Conservation (phyloP, 768 basidiomycete genomes). For the Tricholoma terreum region DNA sequence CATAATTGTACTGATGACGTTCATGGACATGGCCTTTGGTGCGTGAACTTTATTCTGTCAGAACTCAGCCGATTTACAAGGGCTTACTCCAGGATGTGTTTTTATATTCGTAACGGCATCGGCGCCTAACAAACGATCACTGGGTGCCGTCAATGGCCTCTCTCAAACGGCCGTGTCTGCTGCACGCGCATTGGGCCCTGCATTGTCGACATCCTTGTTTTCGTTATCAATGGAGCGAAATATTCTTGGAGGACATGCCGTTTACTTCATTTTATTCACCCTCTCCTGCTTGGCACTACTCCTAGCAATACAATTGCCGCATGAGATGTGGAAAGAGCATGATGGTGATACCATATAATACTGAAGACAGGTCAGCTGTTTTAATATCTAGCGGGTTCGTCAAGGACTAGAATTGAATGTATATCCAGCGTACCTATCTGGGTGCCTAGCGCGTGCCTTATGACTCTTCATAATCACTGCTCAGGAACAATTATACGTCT, state of each 20-base stretch:
- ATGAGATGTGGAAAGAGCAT: conserved; percentile 34
- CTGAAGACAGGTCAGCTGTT: not conserved
- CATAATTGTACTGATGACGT: conserved; percentile 25
- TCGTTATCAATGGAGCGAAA: conserved; percentile 49
- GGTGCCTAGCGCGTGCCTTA: too few species aligned
- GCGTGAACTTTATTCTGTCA: conserved; percentile 20
- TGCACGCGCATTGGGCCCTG: conserved; percentile 53
- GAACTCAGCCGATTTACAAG: not conserved
- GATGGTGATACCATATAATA: not conserved
- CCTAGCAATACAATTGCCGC: conserved; percentile 40
- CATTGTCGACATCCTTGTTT: conserved; percentile 49
- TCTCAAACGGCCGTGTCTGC: conserved; percentile 48
- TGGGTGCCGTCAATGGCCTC: conserved; percentile 59
- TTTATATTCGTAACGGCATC: conserved; percentile 53
- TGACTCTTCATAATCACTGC: too few species aligned
- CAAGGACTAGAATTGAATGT: too few species aligned
- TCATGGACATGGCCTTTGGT: conserved; percentile 45
- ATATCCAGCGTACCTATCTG: too few species aligned
- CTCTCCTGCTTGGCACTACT: conserved; percentile 35
- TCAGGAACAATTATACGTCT: too few species aligned
- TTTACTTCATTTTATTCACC: conserved; percentile 40
- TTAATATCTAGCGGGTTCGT: too few species aligned
- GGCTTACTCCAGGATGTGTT: conserved; percentile 38
- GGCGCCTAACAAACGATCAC: conserved; percentile 47
- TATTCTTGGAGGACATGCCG: conserved; percentile 47